phyloP scores from a whole-genome alignment of 1,139 yeast species.

The Zygoascus meyerae region DNA sequence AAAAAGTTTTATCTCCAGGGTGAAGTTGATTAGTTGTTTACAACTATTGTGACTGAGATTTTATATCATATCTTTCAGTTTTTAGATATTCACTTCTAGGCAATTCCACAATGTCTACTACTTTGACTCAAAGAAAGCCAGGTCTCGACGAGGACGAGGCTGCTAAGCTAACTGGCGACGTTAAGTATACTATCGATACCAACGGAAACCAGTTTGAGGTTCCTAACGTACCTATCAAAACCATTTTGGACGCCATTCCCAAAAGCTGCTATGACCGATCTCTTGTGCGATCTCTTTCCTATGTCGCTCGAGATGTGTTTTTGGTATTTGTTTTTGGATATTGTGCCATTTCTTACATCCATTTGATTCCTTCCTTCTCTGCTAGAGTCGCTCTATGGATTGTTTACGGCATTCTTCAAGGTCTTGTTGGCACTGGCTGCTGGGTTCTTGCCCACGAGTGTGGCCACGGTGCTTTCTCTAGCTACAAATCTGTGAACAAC shows the following conservation, averaged over 20 bases:
- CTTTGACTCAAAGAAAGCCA: constrained; percentile 27
- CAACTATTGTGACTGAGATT: neutral
- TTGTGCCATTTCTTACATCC: constrained; percentile 51
- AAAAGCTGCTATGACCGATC: constrained; percentile 69
- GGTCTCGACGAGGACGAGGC: constrained; percentile 14
- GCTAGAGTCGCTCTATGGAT: constrained; percentile 56
- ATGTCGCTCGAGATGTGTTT: constrained; percentile 59
- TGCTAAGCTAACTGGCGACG: constrained; percentile 14
- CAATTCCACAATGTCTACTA: constrained; percentile 11
- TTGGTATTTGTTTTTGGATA: constrained; percentile 48
- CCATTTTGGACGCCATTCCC: constrained; percentile 66
- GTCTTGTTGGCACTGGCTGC: constrained; percentile 69
- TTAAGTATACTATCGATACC: constrained; percentile 40
- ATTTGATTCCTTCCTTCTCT: constrained; percentile 40
- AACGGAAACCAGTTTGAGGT: constrained; percentile 61
- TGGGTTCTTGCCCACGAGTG: constrained; percentile 92
- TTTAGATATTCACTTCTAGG: no score
- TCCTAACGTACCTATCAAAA: constrained; percentile 71
- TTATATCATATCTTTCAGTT: no score
- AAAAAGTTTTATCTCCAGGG: no score
- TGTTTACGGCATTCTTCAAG: constrained; percentile 49
- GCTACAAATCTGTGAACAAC: constrained; percentile 63
- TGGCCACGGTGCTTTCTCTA: constrained; percentile 82
- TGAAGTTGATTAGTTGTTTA: neutral
- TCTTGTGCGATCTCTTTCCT: constrained; percentile 49